Conservation (phyloP, 1,284 basidiomycete genomes). For the Ganoderma resinaceum region DNA sequence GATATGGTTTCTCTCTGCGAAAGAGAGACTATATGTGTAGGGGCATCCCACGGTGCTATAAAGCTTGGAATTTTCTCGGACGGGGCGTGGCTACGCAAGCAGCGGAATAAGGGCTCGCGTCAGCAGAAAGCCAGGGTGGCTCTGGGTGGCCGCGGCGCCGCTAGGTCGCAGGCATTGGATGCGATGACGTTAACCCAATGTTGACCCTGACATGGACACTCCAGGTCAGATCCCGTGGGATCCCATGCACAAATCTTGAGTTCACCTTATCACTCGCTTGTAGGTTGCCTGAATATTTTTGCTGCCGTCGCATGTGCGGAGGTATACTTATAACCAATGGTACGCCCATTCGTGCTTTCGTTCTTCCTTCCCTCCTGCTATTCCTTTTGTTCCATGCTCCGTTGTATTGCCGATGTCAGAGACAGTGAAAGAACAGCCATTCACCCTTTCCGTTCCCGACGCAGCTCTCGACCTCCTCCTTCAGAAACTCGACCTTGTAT, state of each 20-base stretch:
- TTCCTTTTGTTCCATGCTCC: not conserved
- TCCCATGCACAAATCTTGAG: not conserved
- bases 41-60: not conserved
- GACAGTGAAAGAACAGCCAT: slow-evolving; percentile 34
- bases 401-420: not conserved
- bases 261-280: not conserved
- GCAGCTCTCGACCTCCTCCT: slow-evolving; percentile 44
- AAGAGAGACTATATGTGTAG: not conserved
- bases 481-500: slow-evolving; percentile 48
- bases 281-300: not conserved
- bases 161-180: not conserved
- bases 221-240: not conserved
- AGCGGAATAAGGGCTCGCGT: no score
- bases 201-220: not conserved
- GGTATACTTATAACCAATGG: not conserved
- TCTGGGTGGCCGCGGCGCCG: not conserved
- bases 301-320: not conserved
- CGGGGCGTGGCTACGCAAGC: not conserved
- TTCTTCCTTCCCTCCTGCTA: not conserved
- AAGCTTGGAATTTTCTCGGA: not conserved
- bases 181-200: not conserved
- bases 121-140: no score
- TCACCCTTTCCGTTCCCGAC: slow-evolving; percentile 51
- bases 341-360: not conserved
- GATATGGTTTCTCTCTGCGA: not conserved